Percentiles rank a stretch among this genome's conserved stretches.
Conservation (phyloP, 495 filamentous ascomycete genomes). For the Viridothelium virens region DNA sequence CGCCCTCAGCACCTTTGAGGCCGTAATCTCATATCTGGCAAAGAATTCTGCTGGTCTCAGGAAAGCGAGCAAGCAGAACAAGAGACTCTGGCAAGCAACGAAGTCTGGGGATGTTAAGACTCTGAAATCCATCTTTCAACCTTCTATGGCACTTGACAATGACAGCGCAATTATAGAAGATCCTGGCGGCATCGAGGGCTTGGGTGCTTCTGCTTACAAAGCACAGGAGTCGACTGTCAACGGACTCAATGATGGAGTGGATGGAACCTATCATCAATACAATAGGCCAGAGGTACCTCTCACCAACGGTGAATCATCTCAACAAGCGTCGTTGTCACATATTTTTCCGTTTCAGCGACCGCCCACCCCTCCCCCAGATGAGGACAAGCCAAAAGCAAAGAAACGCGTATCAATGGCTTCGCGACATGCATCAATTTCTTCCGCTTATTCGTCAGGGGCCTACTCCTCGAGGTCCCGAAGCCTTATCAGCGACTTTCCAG, state of each 20-base stretch:
- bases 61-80: slow-evolving; percentile 77
- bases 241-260: background rate
- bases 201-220: background rate
- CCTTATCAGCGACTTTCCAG: slow-evolving; percentile 63
- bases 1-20: slow-evolving; percentile 92
- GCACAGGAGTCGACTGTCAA: background rate
- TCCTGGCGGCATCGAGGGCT: background rate
- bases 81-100: slow-evolving; percentile 79
- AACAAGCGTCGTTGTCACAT: slow-evolving; percentile 55
- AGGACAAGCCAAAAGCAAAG: slow-evolving; percentile 29
- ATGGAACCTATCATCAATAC: background rate
- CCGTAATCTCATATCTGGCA: slow-evolving; percentile 82
- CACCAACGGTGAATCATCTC: background rate
- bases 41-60: slow-evolving; percentile 74
- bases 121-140: slow-evolving; percentile 73
- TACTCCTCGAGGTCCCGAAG: slow-evolving; percentile 57
- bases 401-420: slow-evolving; percentile 87
- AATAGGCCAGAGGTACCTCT: background rate
- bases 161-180: slow-evolving; percentile 9
- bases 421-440: slow-evolving; percentile 78
- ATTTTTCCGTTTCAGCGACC: slow-evolving; percentile 77
- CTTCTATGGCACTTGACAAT: slow-evolving; percentile 28
- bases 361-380: slow-evolving; percentile 42
- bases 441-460: slow-evolving; percentile 52
- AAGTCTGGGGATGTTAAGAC: slow-evolving; percentile 64